phyloP scores from a whole-genome alignment of 2,329 filamentous ascomycete genomes.

The Aspergillus floridensis region DNA sequence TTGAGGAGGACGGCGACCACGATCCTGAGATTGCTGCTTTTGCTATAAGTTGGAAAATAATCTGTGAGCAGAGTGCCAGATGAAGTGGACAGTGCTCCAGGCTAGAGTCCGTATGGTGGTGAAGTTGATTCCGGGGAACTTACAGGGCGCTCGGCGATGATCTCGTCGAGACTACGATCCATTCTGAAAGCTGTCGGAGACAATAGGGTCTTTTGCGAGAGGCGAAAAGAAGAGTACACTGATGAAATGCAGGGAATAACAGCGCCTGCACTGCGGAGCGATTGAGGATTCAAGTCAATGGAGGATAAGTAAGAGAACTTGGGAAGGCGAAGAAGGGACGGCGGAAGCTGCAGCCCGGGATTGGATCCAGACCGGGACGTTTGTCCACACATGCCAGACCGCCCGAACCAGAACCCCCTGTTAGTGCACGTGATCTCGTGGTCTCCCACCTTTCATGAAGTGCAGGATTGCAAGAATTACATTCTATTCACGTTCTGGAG shows the following conservation, averaged over 20 bases:
- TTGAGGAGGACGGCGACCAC: conserved; percentile 42
- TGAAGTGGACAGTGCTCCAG: background rate
- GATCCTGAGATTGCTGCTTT: conserved; percentile 19
- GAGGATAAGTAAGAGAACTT: background rate
- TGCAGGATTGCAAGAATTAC: background rate
- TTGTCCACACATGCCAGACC: background rate
- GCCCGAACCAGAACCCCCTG: background rate
- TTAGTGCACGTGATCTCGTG: conserved; percentile 5
- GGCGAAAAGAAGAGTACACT: background rate
- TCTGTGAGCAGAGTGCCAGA: conserved; percentile 15
- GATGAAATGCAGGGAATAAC: background rate
- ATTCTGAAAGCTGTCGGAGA: conserved; percentile 39
- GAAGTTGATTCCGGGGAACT: conserved; percentile 11
- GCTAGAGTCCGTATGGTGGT: background rate
- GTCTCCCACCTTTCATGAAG: background rate
- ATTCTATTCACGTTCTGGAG: background rate
- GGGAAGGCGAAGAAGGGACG: conserved; percentile 1
- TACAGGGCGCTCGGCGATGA: conserved; percentile 62
- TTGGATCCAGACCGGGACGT: background rate
- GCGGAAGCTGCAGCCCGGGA: background rate
- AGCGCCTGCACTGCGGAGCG: background rate
- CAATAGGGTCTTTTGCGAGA: background rate
- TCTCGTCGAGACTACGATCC: conserved; percentile 65
- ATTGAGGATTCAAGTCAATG: conserved; percentile 6
- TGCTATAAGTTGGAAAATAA: conserved; percentile 21